Evolutionary conservation across 768 basidiomycete genomes (phyloP).

Genomic region (Tricholoma flavovirens): DNA sequence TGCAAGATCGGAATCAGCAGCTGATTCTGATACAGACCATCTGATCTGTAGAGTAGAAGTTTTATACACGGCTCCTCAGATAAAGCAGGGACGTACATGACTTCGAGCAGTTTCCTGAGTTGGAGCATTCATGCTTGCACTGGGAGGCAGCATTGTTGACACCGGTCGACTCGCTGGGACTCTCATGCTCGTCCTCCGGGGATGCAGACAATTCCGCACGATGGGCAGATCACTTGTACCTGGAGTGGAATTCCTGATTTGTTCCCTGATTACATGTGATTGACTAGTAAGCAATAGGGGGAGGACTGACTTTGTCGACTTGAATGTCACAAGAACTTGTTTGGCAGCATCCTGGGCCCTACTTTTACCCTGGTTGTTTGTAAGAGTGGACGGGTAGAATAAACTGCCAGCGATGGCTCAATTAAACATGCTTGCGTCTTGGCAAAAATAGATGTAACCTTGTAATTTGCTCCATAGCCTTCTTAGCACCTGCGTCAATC

Average conservation of each 20-base stretch:
- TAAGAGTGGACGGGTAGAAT: slow-evolving; percentile 5
- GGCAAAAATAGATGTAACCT: slow-evolving; percentile 7
- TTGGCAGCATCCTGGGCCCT: slow-evolving; percentile 5
- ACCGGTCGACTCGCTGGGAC: not conserved
- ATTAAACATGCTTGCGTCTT: not conserved
- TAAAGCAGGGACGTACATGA: not conserved
- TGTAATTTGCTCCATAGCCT: slow-evolving; percentile 9
- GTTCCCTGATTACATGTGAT: not conserved
- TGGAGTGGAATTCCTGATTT: not conserved
- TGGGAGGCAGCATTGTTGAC: not conserved
- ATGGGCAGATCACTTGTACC: not conserved
- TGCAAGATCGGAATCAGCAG: not conserved
- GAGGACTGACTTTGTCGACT: slow-evolving; percentile 1
- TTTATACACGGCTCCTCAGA: not conserved
- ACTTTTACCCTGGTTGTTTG: slow-evolving; percentile 6
- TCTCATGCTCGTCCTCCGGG: not conserved
- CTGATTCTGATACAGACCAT: not conserved
- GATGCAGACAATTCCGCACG: not conserved
- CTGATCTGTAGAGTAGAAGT: not conserved
- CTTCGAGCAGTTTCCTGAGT: not conserved
- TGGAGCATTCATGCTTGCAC: not conserved
- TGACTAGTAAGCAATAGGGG: not conserved
- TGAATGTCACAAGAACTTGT: slow-evolving; percentile 2
- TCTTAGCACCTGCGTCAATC: slow-evolving; percentile 8
- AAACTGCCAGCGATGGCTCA: not conserved